phyloP scores from a whole-genome alignment of 768 basidiomycete genomes.

The Hericium erinaceus region DNA sequence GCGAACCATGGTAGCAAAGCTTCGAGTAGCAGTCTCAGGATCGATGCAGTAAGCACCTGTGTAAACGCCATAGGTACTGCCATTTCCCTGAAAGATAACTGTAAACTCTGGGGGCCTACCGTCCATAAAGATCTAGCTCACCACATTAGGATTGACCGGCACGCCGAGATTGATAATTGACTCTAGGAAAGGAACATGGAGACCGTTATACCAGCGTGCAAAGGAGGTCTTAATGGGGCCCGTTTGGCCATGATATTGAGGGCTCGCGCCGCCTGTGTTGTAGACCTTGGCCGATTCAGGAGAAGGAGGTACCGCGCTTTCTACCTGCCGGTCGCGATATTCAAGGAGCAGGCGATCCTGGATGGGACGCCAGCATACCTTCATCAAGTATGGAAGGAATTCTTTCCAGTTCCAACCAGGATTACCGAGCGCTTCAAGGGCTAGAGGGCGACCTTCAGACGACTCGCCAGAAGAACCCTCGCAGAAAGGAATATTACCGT shows the following conservation, averaged over 20 bases:
- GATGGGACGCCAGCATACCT: background rate
- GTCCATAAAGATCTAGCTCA: background rate
- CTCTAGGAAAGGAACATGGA: background rate
- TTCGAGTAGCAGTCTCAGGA: background rate
- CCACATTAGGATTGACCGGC: background rate
- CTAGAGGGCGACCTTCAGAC: conserved; percentile 5
- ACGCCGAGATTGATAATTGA: background rate
- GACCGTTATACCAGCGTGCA: background rate
- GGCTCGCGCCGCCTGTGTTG: background rate
- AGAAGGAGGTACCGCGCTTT: background rate
- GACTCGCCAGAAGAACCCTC: conserved; percentile 19
- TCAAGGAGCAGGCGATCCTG: background rate
- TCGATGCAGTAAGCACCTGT: background rate
- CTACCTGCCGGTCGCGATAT: background rate
- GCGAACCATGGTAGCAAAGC: background rate
- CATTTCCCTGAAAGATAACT: background rate
- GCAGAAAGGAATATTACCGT: background rate
- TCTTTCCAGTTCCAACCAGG: background rate
- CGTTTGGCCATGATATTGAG: background rate
- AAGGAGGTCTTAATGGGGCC: background rate
- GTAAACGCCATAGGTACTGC: background rate
- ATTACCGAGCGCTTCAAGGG: background rate
- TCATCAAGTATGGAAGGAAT: background rate
- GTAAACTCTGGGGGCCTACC: background rate
- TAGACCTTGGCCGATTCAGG: background rate